A percentile compares a stretch with the other conserved stretches of the same genome.
These are phyloP conservation scores for Teratosphaeria nubilosa DNA, from an alignment of 2,329 filamentous ascomycete species.

Conservation along the genomic window DNA sequence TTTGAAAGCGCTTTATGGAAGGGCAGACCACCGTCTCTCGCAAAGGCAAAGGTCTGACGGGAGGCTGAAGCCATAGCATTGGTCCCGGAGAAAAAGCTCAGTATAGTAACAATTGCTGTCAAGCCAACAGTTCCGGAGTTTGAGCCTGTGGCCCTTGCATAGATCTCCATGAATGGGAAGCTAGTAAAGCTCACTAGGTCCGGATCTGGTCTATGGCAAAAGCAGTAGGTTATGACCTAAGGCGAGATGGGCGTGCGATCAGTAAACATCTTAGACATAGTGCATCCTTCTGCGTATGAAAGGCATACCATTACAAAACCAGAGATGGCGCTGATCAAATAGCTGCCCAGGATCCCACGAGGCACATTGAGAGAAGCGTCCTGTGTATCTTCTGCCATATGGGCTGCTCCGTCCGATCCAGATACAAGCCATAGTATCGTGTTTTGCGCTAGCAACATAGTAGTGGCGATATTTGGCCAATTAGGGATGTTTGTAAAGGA, in stretches of 20 bases:
- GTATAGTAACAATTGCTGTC: slow-evolving; percentile 24
- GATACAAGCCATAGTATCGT: slow-evolving; percentile 14
- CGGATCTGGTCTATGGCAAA: background rate
- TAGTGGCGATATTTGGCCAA: slow-evolving; percentile 20
- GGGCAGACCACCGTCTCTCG: slow-evolving; percentile 22
- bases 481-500: slow-evolving; percentile 38
- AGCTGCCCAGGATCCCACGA: slow-evolving; percentile 20
- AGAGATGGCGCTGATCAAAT: slow-evolving; percentile 4
- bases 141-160: background rate
- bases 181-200: background rate
- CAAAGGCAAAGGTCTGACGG: slow-evolving; percentile 30
- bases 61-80: slow-evolving; percentile 29
- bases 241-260: background rate
- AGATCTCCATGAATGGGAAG: background rate
- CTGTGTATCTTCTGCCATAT: slow-evolving; percentile 22
- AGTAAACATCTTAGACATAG: background rate
- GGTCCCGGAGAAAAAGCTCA: slow-evolving; percentile 24
- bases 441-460: slow-evolving; percentile 2
- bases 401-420: slow-evolving; percentile 16
- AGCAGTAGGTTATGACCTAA: background rate
- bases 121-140: slow-evolving; percentile 4
- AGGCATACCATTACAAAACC: background rate
- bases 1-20: slow-evolving; percentile 1
- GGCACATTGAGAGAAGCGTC: slow-evolving; percentile 21
- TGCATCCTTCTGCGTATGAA: background rate